Evolutionary conservation across 2,329 filamentous ascomycete genomes (phyloP).

Genomic region (Arthrobotrys musiformis): DNA sequence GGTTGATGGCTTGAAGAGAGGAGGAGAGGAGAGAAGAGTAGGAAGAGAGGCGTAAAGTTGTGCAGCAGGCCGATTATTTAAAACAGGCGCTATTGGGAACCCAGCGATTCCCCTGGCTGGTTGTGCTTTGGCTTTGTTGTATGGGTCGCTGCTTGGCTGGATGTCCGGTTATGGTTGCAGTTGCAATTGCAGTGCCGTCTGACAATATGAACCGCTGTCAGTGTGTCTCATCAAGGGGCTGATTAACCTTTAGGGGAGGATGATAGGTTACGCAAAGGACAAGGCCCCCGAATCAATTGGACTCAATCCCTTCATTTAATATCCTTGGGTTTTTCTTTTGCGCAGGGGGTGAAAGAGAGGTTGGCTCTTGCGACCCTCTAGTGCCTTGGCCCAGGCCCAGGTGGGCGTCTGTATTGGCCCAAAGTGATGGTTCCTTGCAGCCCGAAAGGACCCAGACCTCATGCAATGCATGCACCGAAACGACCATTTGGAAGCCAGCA

Average conservation of each 20-base stretch:
- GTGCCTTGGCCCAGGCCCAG: conserved; percentile 28
- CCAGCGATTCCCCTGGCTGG: conserved; percentile 24
- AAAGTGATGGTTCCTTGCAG: conserved; percentile 31
- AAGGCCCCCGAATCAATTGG: conserved; percentile 48
- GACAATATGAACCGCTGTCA: conserved; percentile 32
- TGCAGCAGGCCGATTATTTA: conserved; percentile 54
- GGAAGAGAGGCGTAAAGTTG: conserved; percentile 21
- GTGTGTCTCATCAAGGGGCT: conserved; percentile 20
- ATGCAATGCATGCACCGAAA: conserved; percentile 36
- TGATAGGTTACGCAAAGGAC: conserved; percentile 46
- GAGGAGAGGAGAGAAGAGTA: conserved; percentile 26
- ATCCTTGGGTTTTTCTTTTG: conserved; percentile 31
- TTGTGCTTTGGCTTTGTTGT: conserved; percentile 3
- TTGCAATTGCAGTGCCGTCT: conserved; percentile 33
- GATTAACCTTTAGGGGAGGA: conserved; percentile 47
- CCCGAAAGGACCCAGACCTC: conserved; percentile 2
- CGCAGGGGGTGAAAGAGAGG: conserved; percentile 27
- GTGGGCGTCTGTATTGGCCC: conserved; percentile 18
- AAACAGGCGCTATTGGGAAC: conserved; percentile 52
- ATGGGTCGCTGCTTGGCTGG: conserved; percentile 8
- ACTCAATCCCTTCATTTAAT: conserved; percentile 41
- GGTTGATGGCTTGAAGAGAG: conserved; percentile 44
- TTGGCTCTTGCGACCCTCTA: conserved; percentile 8
- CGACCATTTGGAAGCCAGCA: conserved; percentile 20
- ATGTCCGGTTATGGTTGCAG: conserved; percentile 26